Base-by-base conservation (phyloP, 2,329 filamentous ascomycete species). In the Epichloe coenophiala region DNA sequence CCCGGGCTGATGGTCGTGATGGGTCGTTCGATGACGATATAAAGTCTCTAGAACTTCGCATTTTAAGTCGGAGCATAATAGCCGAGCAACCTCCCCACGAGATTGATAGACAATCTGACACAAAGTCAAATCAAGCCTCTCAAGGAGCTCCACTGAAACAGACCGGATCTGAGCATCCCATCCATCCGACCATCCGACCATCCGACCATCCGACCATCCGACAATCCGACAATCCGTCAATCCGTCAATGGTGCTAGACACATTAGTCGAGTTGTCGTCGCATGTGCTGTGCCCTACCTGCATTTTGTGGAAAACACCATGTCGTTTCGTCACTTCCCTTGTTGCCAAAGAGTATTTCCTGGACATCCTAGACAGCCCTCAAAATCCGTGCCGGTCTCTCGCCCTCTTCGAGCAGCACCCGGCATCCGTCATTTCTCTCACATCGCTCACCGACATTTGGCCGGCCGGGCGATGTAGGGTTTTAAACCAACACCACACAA, bases 361-460 rank as follows among this genome's bases (percentile, higher is more conserved):
- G 17, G 2, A 27, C 19, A 27, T 37, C 13, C 15, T n/a, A 7
- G 4, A 27, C 19, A 31, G 37, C 36, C 21, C 21, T 47, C 37
- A 17, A 31, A n/a, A 40, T 31, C 31, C 31, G 31, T 11, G 31
- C 15, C 8, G 13, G 15, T n/a, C 9, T 6, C 23, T n/a, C 5
- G 36, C 12, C 17, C 21, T 19, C 12, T 13, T 17, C 15, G n/a
- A 23, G 45, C 33, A 23, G 39, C 9, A 41, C 21, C 35, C n/a
- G 27, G 38, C 23, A 17, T 47, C 5, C 23, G 23, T 47, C 3
- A 2, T 36, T 19, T 9, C n/a, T 47, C n/a, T 13, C 15, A n/a
- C n/a, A 13, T 49, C 21, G 44, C 48, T 51, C 48, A 53, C 51
- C 51, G 51, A 53, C 48, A 50, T 53, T 48, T 45, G 48, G 45